These are phyloP conservation scores for Paratinospora sagittata DNA, from an alignment of 164 flowering plant genomes.

Conservation along the genomic window DNA sequence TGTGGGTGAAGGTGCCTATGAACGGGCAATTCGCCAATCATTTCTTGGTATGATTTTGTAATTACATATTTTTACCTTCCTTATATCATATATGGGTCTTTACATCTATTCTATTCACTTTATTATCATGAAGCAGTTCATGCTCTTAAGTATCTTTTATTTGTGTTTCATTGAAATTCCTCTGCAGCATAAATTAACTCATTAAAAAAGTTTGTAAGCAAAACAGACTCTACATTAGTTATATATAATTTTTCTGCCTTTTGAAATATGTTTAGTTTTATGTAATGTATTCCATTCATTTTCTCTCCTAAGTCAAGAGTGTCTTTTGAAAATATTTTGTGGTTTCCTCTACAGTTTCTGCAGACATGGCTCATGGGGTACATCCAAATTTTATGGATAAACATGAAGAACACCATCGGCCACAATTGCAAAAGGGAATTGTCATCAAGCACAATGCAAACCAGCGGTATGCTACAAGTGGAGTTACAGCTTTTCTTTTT, in stretches of 20 bases:
- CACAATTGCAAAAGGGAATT: constrained; percentile 79
- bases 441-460: constrained; percentile 94
- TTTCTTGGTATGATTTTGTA: constrained; percentile 58
- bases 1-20: constrained; percentile 56
- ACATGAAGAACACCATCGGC: constrained; percentile 91
- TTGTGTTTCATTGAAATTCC: neutral
- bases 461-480: constrained; percentile 93
- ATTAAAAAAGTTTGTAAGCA: neutral
- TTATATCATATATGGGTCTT: neutral
- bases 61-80: neutral
- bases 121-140: neutral
- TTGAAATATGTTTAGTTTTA: neutral
- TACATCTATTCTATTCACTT: neutral
- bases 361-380: constrained; percentile 97
- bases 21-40: constrained; percentile 79
- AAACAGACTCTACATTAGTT: neutral
- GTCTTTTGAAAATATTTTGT: neutral
- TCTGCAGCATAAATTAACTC: neutral
- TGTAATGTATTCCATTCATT: neutral
- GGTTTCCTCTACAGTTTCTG: constrained; percentile 51
- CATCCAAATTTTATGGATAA: constrained; percentile 89
- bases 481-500: constrained; percentile 82
- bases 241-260: neutral
- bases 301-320: neutral
- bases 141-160: neutral